Percentiles rank a stretch among this genome's conserved stretches.
Evolutionary conservation across 257 asterid genomes (phyloP).

Genomic region (Solanum verrucosum): DNA sequence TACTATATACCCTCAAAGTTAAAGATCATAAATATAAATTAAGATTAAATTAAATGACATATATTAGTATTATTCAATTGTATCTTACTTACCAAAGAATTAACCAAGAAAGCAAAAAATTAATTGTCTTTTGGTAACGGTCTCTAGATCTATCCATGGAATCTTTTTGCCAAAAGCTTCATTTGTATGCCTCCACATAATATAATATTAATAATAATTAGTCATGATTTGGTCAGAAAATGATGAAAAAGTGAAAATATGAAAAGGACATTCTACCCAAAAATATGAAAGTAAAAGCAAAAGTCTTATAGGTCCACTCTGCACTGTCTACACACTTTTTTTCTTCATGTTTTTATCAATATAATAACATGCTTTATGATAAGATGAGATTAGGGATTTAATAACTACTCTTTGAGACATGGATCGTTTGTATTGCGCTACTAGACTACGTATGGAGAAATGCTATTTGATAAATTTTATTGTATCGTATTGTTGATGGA

Average conservation of each 20-base stretch:
- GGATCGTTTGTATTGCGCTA: background rate
- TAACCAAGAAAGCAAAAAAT: background rate
- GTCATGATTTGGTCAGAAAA: constrained; percentile 33
- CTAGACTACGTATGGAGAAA: background rate
- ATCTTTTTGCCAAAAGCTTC: background rate
- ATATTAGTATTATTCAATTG: background rate
- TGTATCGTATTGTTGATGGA: background rate
- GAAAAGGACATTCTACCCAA: background rate
- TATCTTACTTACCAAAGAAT: background rate
- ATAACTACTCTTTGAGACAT: background rate
- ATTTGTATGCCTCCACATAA: background rate
- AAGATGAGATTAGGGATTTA: background rate
- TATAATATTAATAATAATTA: background rate
- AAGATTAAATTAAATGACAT: too few relatives aligned
- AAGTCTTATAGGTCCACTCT: constrained; percentile 33
- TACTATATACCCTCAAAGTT: too few relatives aligned
- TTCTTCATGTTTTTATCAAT: background rate
- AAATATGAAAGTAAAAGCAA: constrained; percentile 12
- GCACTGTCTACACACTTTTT: constrained; percentile 13
- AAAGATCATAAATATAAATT: too few relatives aligned
- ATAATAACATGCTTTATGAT: background rate
- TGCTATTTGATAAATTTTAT: background rate
- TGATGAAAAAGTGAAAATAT: constrained; percentile 14
- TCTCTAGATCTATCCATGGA: background rate
- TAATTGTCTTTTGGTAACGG: background rate